Evolutionary conservation across 305 asterid species (phyloP).

Genomic region (Ajuga reptans): DNA sequence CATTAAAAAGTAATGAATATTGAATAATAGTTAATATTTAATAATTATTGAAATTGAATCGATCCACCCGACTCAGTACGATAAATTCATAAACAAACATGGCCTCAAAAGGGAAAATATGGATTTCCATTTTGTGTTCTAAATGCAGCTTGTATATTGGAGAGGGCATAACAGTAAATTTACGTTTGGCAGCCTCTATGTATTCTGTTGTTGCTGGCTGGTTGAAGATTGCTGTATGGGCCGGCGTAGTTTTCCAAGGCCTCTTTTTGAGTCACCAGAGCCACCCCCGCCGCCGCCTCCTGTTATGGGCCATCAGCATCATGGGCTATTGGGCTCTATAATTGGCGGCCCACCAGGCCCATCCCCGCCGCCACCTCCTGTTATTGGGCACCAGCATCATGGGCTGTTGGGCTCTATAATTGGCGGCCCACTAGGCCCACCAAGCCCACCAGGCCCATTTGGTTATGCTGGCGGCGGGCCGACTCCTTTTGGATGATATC

Average conservation of each 20-base stretch:
- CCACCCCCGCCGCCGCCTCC: constrained; percentile 26
- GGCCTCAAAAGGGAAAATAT: too few species aligned
- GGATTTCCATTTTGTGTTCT: too few species aligned
- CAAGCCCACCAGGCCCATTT: constrained; percentile 24
- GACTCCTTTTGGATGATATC: constrained; percentile 11
- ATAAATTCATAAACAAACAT: too few species aligned
- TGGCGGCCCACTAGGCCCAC: constrained; percentile 28
- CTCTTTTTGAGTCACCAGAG: constrained; percentile 9
- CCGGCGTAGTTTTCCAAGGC: constrained; percentile 24
- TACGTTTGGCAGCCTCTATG: constrained; percentile 28
- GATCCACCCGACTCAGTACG: too few species aligned
- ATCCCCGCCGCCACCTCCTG: constrained; percentile 15
- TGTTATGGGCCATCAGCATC: constrained; percentile 15
- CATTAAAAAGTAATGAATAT: too few species aligned
- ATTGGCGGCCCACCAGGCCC: constrained; percentile 27
- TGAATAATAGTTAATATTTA: too few species aligned
- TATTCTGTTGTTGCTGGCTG: constrained; percentile 44
- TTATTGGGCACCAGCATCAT: constrained; percentile 15
- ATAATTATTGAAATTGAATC: too few species aligned
- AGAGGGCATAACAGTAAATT: too few species aligned
- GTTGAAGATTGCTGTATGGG: constrained; percentile 35
- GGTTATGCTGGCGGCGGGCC: constrained; percentile 28
- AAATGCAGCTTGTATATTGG: too few species aligned
- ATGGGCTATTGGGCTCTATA: constrained; percentile 2
- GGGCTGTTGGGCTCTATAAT: constrained; percentile 4